phyloP scores from a whole-genome alignment of 345 rosid genomes.

The Boechera stricta region DNA sequence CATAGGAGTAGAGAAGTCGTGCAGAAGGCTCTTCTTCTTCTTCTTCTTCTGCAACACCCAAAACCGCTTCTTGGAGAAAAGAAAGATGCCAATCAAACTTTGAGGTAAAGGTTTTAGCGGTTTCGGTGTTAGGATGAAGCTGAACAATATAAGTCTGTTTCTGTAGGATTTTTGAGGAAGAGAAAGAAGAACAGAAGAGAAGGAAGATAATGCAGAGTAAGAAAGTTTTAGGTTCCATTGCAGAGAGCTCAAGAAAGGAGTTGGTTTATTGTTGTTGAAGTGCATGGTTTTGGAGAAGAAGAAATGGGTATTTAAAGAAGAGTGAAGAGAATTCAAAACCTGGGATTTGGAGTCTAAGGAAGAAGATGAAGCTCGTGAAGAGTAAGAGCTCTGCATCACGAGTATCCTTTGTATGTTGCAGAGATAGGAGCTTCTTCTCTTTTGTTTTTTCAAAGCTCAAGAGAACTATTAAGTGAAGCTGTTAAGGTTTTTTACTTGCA shows the following conservation, averaged over 20 bases:
- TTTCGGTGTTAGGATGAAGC: slow-evolving; percentile 67
- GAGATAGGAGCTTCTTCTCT: slow-evolving; percentile 41
- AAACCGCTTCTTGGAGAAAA: slow-evolving; percentile 57
- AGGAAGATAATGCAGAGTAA: slow-evolving; percentile 43
- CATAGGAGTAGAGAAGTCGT: slow-evolving; percentile 83
- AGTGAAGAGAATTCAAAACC: slow-evolving; percentile 52
- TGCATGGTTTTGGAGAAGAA: slow-evolving; percentile 52
- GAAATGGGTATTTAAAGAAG: slow-evolving; percentile 64
- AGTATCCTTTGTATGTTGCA: slow-evolving; percentile 68
- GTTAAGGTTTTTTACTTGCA: slow-evolving; percentile 38
- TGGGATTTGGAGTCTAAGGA: slow-evolving; percentile 41
- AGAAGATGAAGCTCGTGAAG: slow-evolving; percentile 90
- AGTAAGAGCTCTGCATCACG: slow-evolving; percentile 94
- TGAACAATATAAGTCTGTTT: slow-evolving; percentile 79
- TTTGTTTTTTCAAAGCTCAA: slow-evolving; percentile 38
- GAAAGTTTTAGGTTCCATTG: slow-evolving; percentile 50
- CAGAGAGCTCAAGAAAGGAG: slow-evolving; percentile 19
- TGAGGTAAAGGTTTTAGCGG: slow-evolving; percentile 51
- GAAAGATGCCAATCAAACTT: slow-evolving; percentile 77
- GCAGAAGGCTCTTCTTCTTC: slow-evolving; percentile 61
- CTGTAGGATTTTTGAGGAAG: slow-evolving; percentile 38
- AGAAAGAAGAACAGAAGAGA: slow-evolving; percentile 45
- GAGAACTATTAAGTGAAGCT: slow-evolving; percentile 32
- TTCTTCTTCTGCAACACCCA: slow-evolving; percentile 33
- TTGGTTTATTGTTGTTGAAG: slow-evolving; percentile 32